Evolutionary conservation across 2,329 filamentous ascomycete species (phyloP).

Genomic region (Colletotrichum aenigma): DNA sequence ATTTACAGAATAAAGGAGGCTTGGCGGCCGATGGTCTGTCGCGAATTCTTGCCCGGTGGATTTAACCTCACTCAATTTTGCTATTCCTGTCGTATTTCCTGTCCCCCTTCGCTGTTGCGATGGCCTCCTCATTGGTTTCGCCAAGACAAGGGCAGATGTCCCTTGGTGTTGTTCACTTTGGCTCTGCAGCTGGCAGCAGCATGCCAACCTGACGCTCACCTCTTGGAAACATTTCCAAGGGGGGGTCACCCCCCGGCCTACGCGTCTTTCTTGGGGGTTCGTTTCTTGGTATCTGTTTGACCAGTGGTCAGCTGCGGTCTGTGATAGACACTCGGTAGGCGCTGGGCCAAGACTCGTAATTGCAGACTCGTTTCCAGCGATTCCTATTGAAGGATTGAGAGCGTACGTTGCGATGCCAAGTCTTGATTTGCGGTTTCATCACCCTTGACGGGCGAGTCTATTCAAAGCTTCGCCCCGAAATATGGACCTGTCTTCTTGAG

Average conservation of each 20-base stretch:
- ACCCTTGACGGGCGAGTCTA: background rate
- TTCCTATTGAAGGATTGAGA: background rate
- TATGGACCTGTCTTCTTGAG: background rate
- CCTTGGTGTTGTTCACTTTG: background rate
- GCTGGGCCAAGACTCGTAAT: background rate
- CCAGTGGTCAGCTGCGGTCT: background rate
- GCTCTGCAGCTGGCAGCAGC: background rate
- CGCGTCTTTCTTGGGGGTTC: background rate
- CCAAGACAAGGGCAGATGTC: background rate
- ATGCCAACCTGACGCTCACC: background rate
- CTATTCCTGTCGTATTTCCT: constrained; percentile 1
- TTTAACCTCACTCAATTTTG: background rate
- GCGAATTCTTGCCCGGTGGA: background rate
- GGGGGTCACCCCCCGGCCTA: background rate
- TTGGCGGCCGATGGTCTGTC: background rate
- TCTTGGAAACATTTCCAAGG: background rate
- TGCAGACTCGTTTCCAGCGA: background rate
- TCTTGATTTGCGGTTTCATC: background rate
- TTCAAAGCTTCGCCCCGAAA: background rate
- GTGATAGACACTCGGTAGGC: background rate
- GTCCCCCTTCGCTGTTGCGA: background rate
- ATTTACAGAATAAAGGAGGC: background rate
- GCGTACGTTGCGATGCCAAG: background rate
- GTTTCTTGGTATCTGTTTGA: background rate
- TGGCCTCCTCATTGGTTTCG: background rate